Evolutionary conservation across 306 rosid genomes (phyloP), one percentile per base, ranked within the genome.

Genomic region (Fragaria iinumae): DNA sequence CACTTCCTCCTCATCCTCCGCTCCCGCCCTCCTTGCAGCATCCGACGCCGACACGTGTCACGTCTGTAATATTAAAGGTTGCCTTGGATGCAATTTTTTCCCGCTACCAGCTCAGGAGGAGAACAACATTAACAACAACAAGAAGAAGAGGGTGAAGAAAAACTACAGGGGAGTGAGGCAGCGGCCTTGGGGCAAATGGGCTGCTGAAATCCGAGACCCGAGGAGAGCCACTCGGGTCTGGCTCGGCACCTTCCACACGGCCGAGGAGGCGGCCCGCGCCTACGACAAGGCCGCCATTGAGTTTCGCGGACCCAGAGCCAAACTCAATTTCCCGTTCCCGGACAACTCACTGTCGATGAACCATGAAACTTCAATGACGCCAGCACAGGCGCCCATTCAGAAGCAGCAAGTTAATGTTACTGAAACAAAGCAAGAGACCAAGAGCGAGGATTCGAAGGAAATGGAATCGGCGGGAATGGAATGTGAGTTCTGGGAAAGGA

Each of bases 161-260:
- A 92, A 89, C 17, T 95, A 72, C 85, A 84, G 99, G 39, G 99
- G 98, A 12, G 99, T 95, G 44, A 85, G 98, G 50, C 99, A 92
- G 79, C 83, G 99, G 74, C 99, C 99, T 0, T 92, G 97, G 99
- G 99, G 97, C 0, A 92, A 95, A 78, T 95, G 97, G 97, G 99
- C 97, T 0, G 91, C 99, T 0, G 99, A 95, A 79, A 95, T 95
- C 44, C 95, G 97, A 0, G 99, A 95, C 88, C 99, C 99, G 14
- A 83, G 82, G 9, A 72, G 84, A 1, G 92, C 88, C 0, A 47
- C 84, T 13, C 89, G 97, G 29, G 99, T 95, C 2, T 95, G 99
- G 99, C 87, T 95, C 0, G 99, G 99, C 1, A 95, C 99, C 0
- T 95, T 95, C 84, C 84, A 65, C 1, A 90, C 97, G 0, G 97